Percentiles rank a stretch among this genome's conserved stretches.
phyloP scores from a whole-genome alignment of 371 early-diverging fungal species.

The Cokeromyces recurvatus region DNA sequence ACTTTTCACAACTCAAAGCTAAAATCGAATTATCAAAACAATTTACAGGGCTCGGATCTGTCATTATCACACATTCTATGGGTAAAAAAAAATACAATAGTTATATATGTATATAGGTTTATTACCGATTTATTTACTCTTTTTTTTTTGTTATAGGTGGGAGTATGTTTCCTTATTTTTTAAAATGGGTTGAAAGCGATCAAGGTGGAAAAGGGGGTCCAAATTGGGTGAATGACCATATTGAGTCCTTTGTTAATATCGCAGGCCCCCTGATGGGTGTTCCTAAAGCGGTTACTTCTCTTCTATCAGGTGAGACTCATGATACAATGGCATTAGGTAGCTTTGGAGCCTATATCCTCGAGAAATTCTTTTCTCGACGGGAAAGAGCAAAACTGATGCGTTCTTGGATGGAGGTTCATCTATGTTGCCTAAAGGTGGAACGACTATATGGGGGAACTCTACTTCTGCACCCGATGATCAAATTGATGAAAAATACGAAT shows the following conservation, averaged over 20 bases:
- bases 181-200: slow-evolving; percentile 87
- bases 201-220: slow-evolving; percentile 72
- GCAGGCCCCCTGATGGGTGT: slow-evolving; percentile 89
- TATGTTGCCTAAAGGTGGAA: slow-evolving; percentile 88
- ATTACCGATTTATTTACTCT: too few relatives aligned
- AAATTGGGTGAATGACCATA: slow-evolving; percentile 78
- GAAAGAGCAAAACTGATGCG: slow-evolving; percentile 79
- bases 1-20: slow-evolving; percentile 75
- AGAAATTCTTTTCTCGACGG: slow-evolving; percentile 78
- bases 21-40: slow-evolving; percentile 66
- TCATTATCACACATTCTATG: slow-evolving; percentile 66
- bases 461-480: slow-evolving; percentile 66
- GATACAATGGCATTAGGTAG: slow-evolving; percentile 84
- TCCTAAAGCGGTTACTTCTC: slow-evolving; percentile 76
- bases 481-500: slow-evolving; percentile 14
- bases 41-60: slow-evolving; percentile 52
- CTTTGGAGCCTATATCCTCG: slow-evolving; percentile 75
- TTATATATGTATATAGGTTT: too few relatives aligned
- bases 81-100: too few relatives aligned
- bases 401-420: slow-evolving; percentile 78
- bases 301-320: slow-evolving; percentile 80
- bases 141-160: slow-evolving; percentile 16
- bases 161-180: slow-evolving; percentile 75
- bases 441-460: slow-evolving; percentile 74
- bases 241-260: slow-evolving; percentile 82